Base-by-base conservation (phyloP, 371 early-diverging fungal genomes). In the Rhizomucor pusillus region DNA sequence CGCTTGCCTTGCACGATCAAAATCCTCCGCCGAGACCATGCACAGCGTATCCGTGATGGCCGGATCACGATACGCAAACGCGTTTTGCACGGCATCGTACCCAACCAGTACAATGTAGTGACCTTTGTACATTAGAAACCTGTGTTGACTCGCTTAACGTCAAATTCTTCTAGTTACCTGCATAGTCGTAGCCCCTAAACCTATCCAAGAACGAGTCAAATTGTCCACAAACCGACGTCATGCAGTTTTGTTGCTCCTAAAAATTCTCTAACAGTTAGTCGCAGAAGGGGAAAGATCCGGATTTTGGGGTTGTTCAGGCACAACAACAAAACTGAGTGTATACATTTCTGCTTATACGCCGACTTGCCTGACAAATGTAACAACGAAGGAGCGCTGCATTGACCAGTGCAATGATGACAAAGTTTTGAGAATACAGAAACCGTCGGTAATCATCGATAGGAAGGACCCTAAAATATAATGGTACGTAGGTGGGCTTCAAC, bases 391-490 rank as follows among this genome's bases (percentile, higher is more conserved):
- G 45, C 0, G 77, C 69, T 24, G 84, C 77, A 73, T 93, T 88
- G 40, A 92, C 89, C 1, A 93, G 75, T 9, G 90, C 67, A 22
- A 93, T 74, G 47, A 87, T 79, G 1, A 82, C 91, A 57, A 86
- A 93, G 36, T 81, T 69, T 48, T 78, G 81, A 43, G 84, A 82
- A 40, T 81, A 77, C 34, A 93, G 63, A 56, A 93, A 93, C 18
- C 92, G 81, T 47, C 86, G 80, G 57, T 89, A 84, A 60, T 92
- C 92, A 44, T 90, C 86, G 58, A 90, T 66, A 5, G 88, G 82
- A 14, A 93, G 74, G 33, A 78, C 75, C 69, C 84, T 83, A n/a
- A n/a, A n/a, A n/a, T n/a, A n/a, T n/a, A n/a, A n/a, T n/a, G n/a
- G n/a, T n/a, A n/a, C n/a, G n/a, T n/a, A n/a, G n/a, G n/a, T n/a